Evolutionary conservation across 1,139 yeast species (phyloP), one percentile per base, ranked within the genome.

Genomic region (Williopsis jadinii): DNA sequence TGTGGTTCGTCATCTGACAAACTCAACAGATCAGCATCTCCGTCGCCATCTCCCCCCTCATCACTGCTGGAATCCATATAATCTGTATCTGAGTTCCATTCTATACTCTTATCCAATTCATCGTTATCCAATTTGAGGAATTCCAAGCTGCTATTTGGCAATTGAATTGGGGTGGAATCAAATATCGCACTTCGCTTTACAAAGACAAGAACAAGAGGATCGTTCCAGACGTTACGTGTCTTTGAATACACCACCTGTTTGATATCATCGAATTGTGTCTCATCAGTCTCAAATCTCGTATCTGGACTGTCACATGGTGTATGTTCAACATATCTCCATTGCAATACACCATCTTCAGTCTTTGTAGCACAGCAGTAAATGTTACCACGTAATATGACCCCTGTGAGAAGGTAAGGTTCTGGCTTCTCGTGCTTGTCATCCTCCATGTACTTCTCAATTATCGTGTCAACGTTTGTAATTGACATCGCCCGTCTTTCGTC

Each of bases 341-440:
- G 24, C 24, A 19, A 19, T 19, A 19, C 24, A 19, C 24, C 43
- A 14, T 32, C 29, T 11, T 33, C 30, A 19, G 32, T 11, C 15
- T 38, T 44, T 30, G 31, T 42, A 30, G 53, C 42, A 38, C 51
- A 62, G 28, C 53, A 61, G 42, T 59, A 64, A 13, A 53, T 54
- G 3, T 44, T 40, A 10, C 59, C 54, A 34, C 51, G 57, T 8
- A 63, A 31, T 2, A 65, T 52, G 3, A 62, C 57, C 29, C 61
- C 61, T 9, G 55, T 52, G 3, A 66, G 45, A 8, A 63, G 39
- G 54, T 63, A 63, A 8, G 68, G 65, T 30, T 63, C 67, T 11
- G 55, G 36, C 10, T 45, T 42, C 1, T 27, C 35, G 14, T 50
- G 53, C 11, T 38, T 27, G n/a, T 35, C n/a, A 9, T 3, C 26